Evolutionary conservation across 148 eudicot species (phyloP).

Genomic region (Rhododendron ovatum): DNA sequence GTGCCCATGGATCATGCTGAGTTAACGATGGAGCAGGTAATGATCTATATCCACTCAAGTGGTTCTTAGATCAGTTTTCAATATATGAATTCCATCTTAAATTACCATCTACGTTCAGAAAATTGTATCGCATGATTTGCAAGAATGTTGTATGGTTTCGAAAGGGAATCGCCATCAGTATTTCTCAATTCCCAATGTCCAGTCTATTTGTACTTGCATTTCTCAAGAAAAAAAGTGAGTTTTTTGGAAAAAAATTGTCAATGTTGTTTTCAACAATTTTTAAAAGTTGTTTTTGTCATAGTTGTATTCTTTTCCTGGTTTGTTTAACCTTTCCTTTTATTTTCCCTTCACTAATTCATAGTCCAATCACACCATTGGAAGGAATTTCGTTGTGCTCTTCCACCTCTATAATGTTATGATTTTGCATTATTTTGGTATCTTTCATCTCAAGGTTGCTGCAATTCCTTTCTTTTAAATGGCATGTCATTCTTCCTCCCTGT

Average conservation of each 20-base stretch:
- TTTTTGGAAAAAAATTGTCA: too few relatives aligned
- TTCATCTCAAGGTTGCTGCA: neutral
- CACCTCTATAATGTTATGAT: too few relatives aligned
- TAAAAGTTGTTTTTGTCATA: too few relatives aligned
- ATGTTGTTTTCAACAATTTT: too few relatives aligned
- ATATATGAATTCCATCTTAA: neutral
- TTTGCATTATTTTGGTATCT: neutral
- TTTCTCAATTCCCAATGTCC: neutral
- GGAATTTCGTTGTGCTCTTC: too few relatives aligned
- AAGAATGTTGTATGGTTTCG: neutral
- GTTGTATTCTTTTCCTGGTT: too few relatives aligned
- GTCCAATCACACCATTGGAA: too few relatives aligned
- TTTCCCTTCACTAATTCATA: too few relatives aligned
- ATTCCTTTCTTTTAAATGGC: neutral
- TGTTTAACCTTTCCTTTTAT: too few relatives aligned
- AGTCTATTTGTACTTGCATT: neutral
- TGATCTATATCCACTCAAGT: neutral
- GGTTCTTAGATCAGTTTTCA: neutral
- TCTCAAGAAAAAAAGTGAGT: too few relatives aligned
- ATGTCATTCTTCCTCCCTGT: too few relatives aligned
- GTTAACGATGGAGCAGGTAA: conserved; percentile 42
- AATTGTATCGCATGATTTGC: neutral
- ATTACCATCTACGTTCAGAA: neutral
- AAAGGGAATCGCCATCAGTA: neutral
- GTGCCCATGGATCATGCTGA: conserved; percentile 57